phyloP scores from a whole-genome alignment of 306 rosid species.

The Cucumis cinereus region DNA sequence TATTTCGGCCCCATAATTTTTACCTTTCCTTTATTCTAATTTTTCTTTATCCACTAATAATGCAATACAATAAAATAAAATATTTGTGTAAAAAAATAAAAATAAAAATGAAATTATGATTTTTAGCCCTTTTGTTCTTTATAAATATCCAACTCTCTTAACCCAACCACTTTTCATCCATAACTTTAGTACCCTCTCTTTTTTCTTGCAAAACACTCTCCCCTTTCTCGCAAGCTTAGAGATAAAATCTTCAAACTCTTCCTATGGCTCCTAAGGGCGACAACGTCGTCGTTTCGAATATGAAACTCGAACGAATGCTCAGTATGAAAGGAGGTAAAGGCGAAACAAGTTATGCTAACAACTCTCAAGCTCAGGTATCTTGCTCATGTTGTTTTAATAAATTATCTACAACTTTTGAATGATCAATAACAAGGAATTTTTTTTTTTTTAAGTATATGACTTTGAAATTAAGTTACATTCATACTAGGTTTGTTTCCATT shows the following conservation, averaged over 20 bases:
- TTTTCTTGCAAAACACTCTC: background rate
- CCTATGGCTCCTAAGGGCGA: constrained; percentile 53
- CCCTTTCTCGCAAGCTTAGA: background rate
- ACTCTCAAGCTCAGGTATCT: constrained; percentile 73
- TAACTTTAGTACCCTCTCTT: background rate
- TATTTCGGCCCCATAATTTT: background rate
- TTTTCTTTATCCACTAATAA: background rate
- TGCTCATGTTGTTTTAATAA: too few species aligned
- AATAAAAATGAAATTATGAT: background rate
- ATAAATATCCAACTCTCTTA: constrained; percentile 3
- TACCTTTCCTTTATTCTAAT: background rate
- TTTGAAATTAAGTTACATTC: too few species aligned
- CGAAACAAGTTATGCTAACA: constrained; percentile 86
- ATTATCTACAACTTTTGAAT: too few species aligned
- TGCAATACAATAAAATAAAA: background rate
- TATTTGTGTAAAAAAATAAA: background rate
- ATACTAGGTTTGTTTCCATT: too few species aligned
- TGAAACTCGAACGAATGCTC: constrained; percentile 67
- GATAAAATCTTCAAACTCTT: background rate
- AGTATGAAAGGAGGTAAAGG: constrained; percentile 99
- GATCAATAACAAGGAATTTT: too few species aligned
- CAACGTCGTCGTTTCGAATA: constrained; percentile 56
- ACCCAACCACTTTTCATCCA: background rate
- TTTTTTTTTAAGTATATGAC: too few species aligned
- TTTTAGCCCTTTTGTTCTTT: background rate